phyloP scores from a whole-genome alignment of 306 rosid species.

The Luffa acutangula region DNA sequence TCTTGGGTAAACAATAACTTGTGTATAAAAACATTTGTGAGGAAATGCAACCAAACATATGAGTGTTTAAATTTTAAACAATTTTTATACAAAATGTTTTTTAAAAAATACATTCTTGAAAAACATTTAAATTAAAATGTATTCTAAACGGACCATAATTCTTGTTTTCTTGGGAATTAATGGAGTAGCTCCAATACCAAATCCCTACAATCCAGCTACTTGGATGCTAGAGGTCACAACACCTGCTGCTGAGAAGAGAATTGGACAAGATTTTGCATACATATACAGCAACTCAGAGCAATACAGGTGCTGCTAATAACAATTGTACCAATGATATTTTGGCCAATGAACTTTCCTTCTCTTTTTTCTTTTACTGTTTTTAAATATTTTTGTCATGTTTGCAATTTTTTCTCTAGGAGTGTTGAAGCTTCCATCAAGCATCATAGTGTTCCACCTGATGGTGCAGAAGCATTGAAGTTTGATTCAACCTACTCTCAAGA shows the following conservation, averaged over 20 bases:
- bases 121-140: too few species aligned
- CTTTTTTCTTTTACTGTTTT: background rate
- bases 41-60: too few species aligned
- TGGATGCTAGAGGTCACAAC: slow-evolving; percentile 92
- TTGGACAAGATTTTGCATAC: slow-evolving; percentile 45
- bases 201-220: slow-evolving; percentile 76
- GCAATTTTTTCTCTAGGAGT: slow-evolving; percentile 36
- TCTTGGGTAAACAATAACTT: too few species aligned
- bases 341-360: too few species aligned
- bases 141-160: too few species aligned
- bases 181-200: slow-evolving; percentile 45
- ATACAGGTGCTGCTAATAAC: too few species aligned
- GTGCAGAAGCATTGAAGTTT: slow-evolving; percentile 47
- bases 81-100: too few species aligned
- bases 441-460: slow-evolving; percentile 40
- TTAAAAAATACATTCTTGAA: too few species aligned
- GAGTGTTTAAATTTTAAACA: too few species aligned
- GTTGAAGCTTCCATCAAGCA: slow-evolving; percentile 56
- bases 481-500: slow-evolving; percentile 37
- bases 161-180: slow-evolving; percentile 30
- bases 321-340: too few species aligned
- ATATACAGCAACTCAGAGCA: slow-evolving; percentile 47
- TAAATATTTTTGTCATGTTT: too few species aligned
- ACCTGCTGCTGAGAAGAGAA: slow-evolving; percentile 50
- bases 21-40: too few species aligned